Evolutionary conservation across 2,329 filamentous ascomycete species (phyloP), one percentile per base, ranked within the genome.

Genomic region (Penicillium sp.): DNA sequence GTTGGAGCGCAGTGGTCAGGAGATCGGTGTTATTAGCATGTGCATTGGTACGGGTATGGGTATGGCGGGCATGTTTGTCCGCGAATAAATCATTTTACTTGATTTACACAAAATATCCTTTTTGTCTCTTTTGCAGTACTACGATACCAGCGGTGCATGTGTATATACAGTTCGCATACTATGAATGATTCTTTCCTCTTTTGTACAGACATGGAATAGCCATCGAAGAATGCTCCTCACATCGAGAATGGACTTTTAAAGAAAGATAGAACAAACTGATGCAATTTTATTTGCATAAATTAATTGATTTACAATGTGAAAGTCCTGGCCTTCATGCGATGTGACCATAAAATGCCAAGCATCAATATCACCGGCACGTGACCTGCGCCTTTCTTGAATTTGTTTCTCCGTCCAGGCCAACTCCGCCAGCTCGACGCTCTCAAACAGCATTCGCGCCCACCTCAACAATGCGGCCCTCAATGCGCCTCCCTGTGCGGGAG

Each of bases 21-120:
- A 93, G 73, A 79, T 96, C 46, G 92, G 92, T 63, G 90, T 96
- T 43, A 84, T 96, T 54, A 94, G 89, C 68, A 96, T 97, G 90
- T 97, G 92, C 73, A 85, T 92, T 57, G 89, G 89, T 16, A 91
- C 89, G 0, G 88, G 88, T n/a, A 90, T 90, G 86, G 87, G 87
- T 16, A 89, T 89, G 83, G 86, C 85, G 3, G 84, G 83, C 26
- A 71, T 88, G 73, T 86, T 88, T 74, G 84, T 87, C 49, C 76
- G 83, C 63, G 86, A 89, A 73, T 87, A 79, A 65, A 60, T 9
- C 2, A 0, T n/a, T 45, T 18, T 52, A 44, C 55, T 44, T 37
- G 18, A 40, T 32, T 22, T 50, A 44, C 56, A 35, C 52, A 22
- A 20, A 40, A 40, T 53, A 16, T 22, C 47, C 39, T 43, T 24